Base-by-base conservation (phyloP, 495 filamentous ascomycete species). In the Apodospora peruviana region DNA sequence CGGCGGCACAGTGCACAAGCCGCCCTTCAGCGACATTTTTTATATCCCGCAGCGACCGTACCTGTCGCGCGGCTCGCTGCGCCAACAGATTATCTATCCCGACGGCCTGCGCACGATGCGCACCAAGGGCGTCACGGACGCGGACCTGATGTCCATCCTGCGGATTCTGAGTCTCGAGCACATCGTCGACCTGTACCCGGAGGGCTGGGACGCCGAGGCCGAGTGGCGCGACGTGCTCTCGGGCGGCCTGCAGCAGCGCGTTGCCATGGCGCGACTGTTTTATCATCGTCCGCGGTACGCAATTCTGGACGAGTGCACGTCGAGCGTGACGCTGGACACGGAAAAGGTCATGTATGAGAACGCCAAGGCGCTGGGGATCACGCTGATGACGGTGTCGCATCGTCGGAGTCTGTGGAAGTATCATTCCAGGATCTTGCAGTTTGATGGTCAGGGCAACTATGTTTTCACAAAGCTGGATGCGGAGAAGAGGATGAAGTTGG, bases 1-100 rank as follows among this genome's bases (percentile, higher is more conserved):
- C 68, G 93, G 93, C 48, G 93, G 93, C 32, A 86, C 77, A 1
- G 93, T 98, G 20, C 79, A 84, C 56, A 96, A 96, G 62, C 93
- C 94, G 4, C 82, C 85, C 0, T 88, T 88, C 53, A 79, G 84
- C 38, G 85, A 91, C 57, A 96, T 98, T 60, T 98, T 97, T 74
- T 98, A 98, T 70, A 95, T 98, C 58, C 93, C 93, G 0, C 93
- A 98, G 61, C 83, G 93, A 1, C 93, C 93, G 0, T 98, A 98
- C 60, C 77, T 98, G 2, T 90, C 86, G 23, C 81, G 87, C 22
- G 93, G 93, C 16, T 87, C 84, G 1, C 80, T 98, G 19, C 83
- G 93, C 34, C 90, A 97, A 65, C 93, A 98, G 61, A 88, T 98
- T 53, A 96, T 90, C 50, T 98, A 97, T 67, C 93, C 93, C 0